Evolutionary conservation across 2,329 filamentous ascomycete genomes (phyloP), one percentile per base, ranked within the genome.

Genomic region (Pyrenochaeta sp.): DNA sequence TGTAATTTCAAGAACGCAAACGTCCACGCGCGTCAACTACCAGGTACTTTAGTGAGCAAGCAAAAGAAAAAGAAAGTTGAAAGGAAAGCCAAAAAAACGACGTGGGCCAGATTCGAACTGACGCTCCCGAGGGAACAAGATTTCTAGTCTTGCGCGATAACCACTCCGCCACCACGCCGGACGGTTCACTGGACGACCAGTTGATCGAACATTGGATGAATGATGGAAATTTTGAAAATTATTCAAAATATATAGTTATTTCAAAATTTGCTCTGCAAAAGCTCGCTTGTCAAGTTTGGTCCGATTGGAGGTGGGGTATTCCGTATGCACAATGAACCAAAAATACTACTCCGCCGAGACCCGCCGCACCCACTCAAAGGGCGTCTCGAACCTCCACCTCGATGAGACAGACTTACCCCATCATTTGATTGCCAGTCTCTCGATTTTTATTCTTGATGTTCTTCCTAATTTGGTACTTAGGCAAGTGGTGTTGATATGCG

Each of bases 141-240:
- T 69, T 69, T 69, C 68, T 69, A 71, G 68, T 68, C 68, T 69
- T 71, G 63, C 67, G 68, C 68, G 67, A 71, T 71, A 71, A 71
- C 68, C 68, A 71, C 68, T 71, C 67, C 65, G 68, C 67, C 67
- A 71, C 60, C 55, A 63, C 65, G 68, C 68, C 67, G 23, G 11
- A 34, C 8, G 36, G 45, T 43, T 23, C 9, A 41, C 35, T 31
- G 40, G 43, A 20, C 8, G 21, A 35, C 7, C 9, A 22, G 20
- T 17, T 19, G 24, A 21, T 35, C 19, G 22, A 22, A 26, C 6
- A 21, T 38, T 48, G 38, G 34, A 38, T 49, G 31, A 27, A 30
- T 24, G n/a, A 9, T 3, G 0, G 1, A 1, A 9, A n/a, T 17
- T 13, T 24, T 38, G 18, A 3, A n/a, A n/a, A n/a, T 43, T 27